Conservation (phyloP, 1,284 basidiomycete genomes). For the Mrakiaceae sp. region DNA sequence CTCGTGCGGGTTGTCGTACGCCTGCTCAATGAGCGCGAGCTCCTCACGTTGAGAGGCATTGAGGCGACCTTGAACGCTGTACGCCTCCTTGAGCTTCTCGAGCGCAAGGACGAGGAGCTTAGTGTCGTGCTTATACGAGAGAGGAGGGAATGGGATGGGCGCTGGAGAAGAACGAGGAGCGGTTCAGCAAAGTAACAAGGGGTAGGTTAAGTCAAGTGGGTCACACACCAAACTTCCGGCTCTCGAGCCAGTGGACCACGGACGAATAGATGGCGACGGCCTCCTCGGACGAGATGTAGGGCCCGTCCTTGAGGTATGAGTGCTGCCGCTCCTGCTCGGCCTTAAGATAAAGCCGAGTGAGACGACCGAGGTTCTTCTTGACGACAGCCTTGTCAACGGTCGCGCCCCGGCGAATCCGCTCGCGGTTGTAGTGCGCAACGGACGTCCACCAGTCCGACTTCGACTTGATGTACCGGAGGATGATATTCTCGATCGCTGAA, state of each 20-base stretch:
- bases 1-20: slow-evolving; percentile 52
- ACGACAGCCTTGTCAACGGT: slow-evolving; percentile 97
- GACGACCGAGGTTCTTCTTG: slow-evolving; percentile 39
- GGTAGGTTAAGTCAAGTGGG: neutral
- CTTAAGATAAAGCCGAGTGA: slow-evolving; percentile 73
- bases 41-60: slow-evolving; percentile 96
- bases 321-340: slow-evolving; percentile 96
- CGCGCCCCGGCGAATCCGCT: slow-evolving; percentile 61
- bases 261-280: slow-evolving; percentile 95
- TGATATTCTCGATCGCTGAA: slow-evolving; percentile 97
- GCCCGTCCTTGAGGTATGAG: slow-evolving; percentile 91
- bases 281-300: slow-evolving; percentile 93
- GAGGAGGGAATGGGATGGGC: slow-evolving; percentile 92
- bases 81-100: slow-evolving; percentile 94
- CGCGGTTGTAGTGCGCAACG: slow-evolving; percentile 52
- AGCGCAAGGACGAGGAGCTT: slow-evolving; percentile 87
- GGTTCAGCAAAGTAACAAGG: neutral
- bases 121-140: slow-evolving; percentile 97
- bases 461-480: slow-evolving; percentile 96
- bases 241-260: slow-evolving; percentile 95
- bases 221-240: slow-evolving; percentile 57
- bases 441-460: slow-evolving; percentile 99
- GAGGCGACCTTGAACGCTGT: slow-evolving; percentile 90
- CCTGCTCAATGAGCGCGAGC: slow-evolving; percentile 88
- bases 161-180: slow-evolving; percentile 34